These are phyloP conservation scores for Hypoxylon sp. DNA, from an alignment of 2,329 filamentous ascomycete species.

Conservation along the genomic window DNA sequence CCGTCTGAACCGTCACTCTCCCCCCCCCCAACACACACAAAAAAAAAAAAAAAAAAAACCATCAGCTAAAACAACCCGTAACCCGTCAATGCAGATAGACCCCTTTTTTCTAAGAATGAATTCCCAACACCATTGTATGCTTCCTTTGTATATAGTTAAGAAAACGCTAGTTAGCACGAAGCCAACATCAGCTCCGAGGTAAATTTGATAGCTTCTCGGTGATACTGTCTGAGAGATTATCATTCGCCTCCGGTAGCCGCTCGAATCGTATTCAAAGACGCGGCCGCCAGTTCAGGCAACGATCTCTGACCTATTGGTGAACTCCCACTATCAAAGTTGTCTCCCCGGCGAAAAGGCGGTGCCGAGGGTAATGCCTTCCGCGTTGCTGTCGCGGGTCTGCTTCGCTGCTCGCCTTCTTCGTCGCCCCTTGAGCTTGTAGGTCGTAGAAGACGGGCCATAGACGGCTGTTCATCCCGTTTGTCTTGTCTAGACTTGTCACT, in stretches of 20 bases:
- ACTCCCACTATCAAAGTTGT: neutral
- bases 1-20: neutral
- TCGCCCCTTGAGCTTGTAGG: constrained; percentile 44
- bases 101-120: neutral
- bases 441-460: constrained; percentile 25
- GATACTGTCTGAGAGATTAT: constrained; percentile 64
- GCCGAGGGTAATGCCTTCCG: constrained; percentile 19
- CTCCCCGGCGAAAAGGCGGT: neutral
- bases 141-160: neutral
- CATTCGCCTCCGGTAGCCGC: constrained; percentile 57
- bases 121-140: constrained; percentile 15
- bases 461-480: neutral
- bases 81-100: constrained; percentile 3
- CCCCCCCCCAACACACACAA: too few species aligned
- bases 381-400: neutral
- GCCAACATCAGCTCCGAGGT: constrained; percentile 51
- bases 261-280: constrained; percentile 8
- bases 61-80: neutral
- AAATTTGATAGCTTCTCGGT: constrained; percentile 68
- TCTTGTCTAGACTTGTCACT: neutral
- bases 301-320: neutral
- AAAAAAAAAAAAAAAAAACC: too few species aligned
- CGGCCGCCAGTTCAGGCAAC: neutral
- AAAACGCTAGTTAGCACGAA: neutral
- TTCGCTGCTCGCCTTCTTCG: constrained; percentile 41